Base-by-base conservation (phyloP, 2,329 filamentous ascomycete species). In the Macrophomina phaseolina region DNA sequence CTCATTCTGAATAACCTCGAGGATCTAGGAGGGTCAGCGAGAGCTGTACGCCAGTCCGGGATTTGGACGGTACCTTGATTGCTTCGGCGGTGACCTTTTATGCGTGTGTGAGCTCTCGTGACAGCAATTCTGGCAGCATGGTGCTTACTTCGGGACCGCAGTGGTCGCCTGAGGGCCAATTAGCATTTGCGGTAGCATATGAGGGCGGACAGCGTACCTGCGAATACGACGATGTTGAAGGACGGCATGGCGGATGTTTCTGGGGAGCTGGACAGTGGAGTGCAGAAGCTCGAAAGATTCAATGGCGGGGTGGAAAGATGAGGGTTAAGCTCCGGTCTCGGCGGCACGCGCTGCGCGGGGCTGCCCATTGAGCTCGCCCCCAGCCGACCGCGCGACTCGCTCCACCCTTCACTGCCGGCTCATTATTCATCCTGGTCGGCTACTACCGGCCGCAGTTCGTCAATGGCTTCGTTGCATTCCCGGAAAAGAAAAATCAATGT, bases 51-150 rank as follows among this genome's bases (percentile, higher is more conserved):
- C 1, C 28, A 18, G 30, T 2, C 23, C 53, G 16, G 5, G 42
- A 32, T 18, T 5, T 45, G 12, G 55, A 48, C 58, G 75, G 72
- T 83, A 94, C 92, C 87, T 97, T 97, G 75, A 97, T 81, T 68
- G 88, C 93, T 83, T 97, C 93, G 70, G 88, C 87, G 67, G 93
- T 89, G 70, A 97, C 92, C 91, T 92, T 67, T 34, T 56, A 51
- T n/a, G 14, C 45, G n/a, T 14, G 12, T 53, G 69, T 71, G 60
- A 73, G 68, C 68, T 60, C 38, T 52, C n/a, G 49, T 65, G 38
- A 60, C n/a, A 2, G 42, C 40, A 40, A 49, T 38, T 60, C 38
- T 58, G 48, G 42, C 40, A 42, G 45, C 14, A 28, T 42, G 60
- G 67, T 68, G 69, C 62, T 70, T 76, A 80, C 78, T 76, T 80